Base-by-base conservation (phyloP, 2,329 filamentous ascomycete species). In the Fusarium sp. region DNA sequence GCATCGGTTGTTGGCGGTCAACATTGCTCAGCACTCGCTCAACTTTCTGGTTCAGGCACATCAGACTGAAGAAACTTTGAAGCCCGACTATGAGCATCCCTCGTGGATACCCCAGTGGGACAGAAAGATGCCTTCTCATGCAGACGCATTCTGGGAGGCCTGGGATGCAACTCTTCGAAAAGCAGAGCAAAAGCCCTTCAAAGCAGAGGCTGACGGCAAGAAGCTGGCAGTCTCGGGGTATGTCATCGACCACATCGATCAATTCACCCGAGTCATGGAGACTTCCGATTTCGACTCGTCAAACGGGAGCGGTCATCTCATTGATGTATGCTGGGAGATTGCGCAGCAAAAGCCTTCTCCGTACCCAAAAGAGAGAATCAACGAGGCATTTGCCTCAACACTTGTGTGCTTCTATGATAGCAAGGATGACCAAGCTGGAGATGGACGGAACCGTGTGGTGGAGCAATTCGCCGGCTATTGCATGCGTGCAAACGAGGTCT, bases 81-180 rank as follows among this genome's bases (percentile, higher is more conserved):
- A 12, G 4, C 1, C 8, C 1, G 56, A 2, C 11, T 35, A 47
- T 2, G 37, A n/a, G 2, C n/a, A 66, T 56, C 63, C 66, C 1
- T 58, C 63, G 1, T 68, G 66, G 66, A 47, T 61, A 4, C 66
- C 66, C 6, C 43, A 22, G 35, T 68, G 66, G 66, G 54, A 68
- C 4, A 2, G 43, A 17, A 68, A 56, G 22, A 56, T 54, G 4
- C 14, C 35, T 7, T 27, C 14, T 2, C 66, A 68, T 15, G 66
- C 66, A 20, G 66, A 68, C 9, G 66, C 66, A 3, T 66, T 45
- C 8, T 68, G 66, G 66, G 66, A 68, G 20, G 63, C 66, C 17
- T 68, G 66, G 66, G 66, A 68, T 8, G 63, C 66, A 1, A 68
- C 54, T 54, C 35, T 68, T 27, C 40, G 66, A 7, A 68, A 68